Conservation (phyloP, 306 rosid genomes). For the Dalbergia cultrata region DNA sequence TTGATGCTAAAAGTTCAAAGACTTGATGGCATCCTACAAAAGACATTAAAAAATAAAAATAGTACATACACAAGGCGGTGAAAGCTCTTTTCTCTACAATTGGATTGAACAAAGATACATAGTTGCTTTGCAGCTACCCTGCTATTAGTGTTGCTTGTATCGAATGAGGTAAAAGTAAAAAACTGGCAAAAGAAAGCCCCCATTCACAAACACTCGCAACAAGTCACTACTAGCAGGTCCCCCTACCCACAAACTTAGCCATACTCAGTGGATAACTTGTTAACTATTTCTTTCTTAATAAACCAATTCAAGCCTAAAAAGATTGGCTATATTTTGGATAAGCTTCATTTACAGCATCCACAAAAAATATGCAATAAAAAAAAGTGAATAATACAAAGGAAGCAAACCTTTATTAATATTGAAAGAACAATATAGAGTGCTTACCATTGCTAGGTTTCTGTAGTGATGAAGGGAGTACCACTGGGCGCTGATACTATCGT, state of each 20-base stretch:
- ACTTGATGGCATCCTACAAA: not conserved
- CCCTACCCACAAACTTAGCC: slow-evolving; percentile 15
- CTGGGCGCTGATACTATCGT: too few relatives aligned
- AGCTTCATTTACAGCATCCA: too few relatives aligned
- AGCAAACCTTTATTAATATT: too few relatives aligned
- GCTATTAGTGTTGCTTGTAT: slow-evolving; percentile 45
- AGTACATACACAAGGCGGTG: slow-evolving; percentile 56
- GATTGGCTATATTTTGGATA: too few relatives aligned
- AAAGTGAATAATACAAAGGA: too few relatives aligned
- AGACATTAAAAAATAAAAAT: not conserved
- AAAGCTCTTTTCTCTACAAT: slow-evolving; percentile 33
- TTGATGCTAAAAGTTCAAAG: not conserved
- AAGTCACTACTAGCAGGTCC: slow-evolving; percentile 43
- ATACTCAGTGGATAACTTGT: too few relatives aligned
- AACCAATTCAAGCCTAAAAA: too few relatives aligned
- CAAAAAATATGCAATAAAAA: too few relatives aligned
- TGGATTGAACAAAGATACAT: slow-evolving; percentile 40
- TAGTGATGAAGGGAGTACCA: too few relatives aligned
- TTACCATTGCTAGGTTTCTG: too few relatives aligned
- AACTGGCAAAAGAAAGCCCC: slow-evolving; percentile 47
- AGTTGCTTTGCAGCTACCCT: slow-evolving; percentile 42
- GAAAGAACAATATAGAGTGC: too few relatives aligned
- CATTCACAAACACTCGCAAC: slow-evolving; percentile 43
- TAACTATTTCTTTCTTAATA: too few relatives aligned
- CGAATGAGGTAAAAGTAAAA: slow-evolving; percentile 43